Base-by-base conservation (phyloP, 768 basidiomycete species). In the Lentinus tigrinus region DNA sequence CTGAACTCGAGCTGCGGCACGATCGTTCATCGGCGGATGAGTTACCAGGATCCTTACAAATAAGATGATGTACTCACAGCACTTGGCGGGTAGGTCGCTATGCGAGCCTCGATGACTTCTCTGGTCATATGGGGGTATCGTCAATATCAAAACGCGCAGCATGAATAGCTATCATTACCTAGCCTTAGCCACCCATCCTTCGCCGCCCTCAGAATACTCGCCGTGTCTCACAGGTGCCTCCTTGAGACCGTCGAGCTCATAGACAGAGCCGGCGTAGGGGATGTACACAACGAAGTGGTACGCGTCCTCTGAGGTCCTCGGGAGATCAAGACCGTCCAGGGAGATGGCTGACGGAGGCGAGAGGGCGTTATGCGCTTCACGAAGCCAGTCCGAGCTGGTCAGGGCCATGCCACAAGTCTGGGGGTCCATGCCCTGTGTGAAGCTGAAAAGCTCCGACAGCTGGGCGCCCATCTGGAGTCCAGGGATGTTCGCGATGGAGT, bases 231-330 rank as follows among this genome's bases (percentile, higher is more conserved):
- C 83, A 2, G 96, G 88, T 61, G 80, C 75, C 46, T 78, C 74
- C 70, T 94, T 92, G 63, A 99, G 75, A 11, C 96, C 96, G 67
- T 98, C 96, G 31, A 99, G 80, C 74, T 99, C 96, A 73, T 95
- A 98, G 43, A 99, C 74, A 23, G 81, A 80, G 19, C 91, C 96
- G 72, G 87, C 80, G 42, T 86, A 75, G 4, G 96, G 96, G 47
- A 96, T 75, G 71, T 98, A 99, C 11, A 96, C 89, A 40, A 98
- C 87, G 67, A 98, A 99, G 67, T 99, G 96, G 72, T 96, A 99
- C 13, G 95, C 95, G 66, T 98, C 97, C 68, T 87, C 85, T 8
- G 73, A 67, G 61, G 65, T 79, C 74, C 78, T 89, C 26, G 82
- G 83, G 21, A 89, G 76, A 23, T 84, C 87, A 23, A 93, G 80